Evolutionary conservation across 371 early-diverging fungal species (phyloP), one percentile per base, ranked within the genome.

Genomic region (Gilbertella persicaria): DNA sequence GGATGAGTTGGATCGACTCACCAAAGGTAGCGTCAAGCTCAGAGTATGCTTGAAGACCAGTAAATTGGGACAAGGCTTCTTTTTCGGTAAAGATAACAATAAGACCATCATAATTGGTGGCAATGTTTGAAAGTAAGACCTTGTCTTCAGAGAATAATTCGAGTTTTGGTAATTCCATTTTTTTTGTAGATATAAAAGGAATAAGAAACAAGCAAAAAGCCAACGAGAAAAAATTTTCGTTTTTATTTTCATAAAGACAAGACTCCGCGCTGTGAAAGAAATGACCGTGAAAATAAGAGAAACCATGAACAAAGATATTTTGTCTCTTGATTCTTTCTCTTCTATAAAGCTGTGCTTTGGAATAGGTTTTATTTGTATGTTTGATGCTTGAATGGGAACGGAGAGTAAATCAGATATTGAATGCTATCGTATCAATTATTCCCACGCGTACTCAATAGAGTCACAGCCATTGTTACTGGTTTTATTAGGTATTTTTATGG

Each of bases 21-120:
- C 78, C 78, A 57, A 78, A 78, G 1, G 68, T 43, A 24, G 63
- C 62, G 35, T 78, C 78, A 2, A 67, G 45, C 20, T 62, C 73
- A 8, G 62, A 28, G 45, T 66, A 59, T 7, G 50, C 28, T 43
- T 73, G 52, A 9, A 57, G 46, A 8, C 71, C 73, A 5, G 71
- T 41, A 16, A 66, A 28, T 5, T 44, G 29, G 5, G 41, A 30
- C 28, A 78, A 45, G 14, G 60, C 43, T 21, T 62, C 26, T 42
- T 74, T 74, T 41, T 72, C 64, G 0, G 71, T 64, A 35, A 70
- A 78, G 23, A 78, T 29, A 23, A 73, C 62, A 30, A 78, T 60
- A 23, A 68, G 56, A 43, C 75, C 71, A 36, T 78, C 75, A 36
- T 67, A 69, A 21, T 58, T 48, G 12, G 39, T 6, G 2, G 13